Base-by-base conservation (phyloP, 2,329 filamentous ascomycete genomes). In the Thielaviopsis populi region DNA sequence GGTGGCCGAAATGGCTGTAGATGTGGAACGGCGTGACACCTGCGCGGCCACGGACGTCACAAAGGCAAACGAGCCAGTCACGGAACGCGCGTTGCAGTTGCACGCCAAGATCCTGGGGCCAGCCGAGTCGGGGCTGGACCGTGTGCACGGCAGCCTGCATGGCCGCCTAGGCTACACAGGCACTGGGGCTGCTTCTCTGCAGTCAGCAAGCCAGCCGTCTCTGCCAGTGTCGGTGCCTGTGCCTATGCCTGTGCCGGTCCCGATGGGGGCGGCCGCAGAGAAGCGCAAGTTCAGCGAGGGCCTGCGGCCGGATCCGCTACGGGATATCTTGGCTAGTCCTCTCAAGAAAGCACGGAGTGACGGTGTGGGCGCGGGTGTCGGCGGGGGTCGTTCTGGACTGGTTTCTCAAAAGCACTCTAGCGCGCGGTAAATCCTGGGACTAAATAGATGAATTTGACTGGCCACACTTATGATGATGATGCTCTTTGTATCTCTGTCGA, bases 11-110 rank as follows among this genome's bases (percentile, higher is more conserved):
- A 27, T 22, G 24, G 22, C 46, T 92, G 8, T 15, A 15, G 22
- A 27, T 22, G 46, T 15, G 22, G 79, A 89, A 67, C 85, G 86
- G 17, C 79, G 83, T 43, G 78, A 83, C 61, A 74, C 79, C 1
- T 75, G 78, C 10, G 75, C 79, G 70, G 80, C 78, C 67, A 80
- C 81, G 27, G 80, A 80, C 30, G 42, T 15, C 48, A 22, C 40
- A 19, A 50, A 22, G 19, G 30, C 48, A 10, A 33, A 22, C 19
- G 62, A 61, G 41, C 27, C 58, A 5, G 42, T 54, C 17, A 59
- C 56, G 33, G 56, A 64, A 42, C 56, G 24, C 43, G 54, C 56
- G 33, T 48, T 59, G 10, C 42, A 60, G 43, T 37, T 64, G 56
- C 62, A 64, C 56, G 56, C 62, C 33, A 64, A 61, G 13, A 50